These are phyloP conservation scores for Lophiostoma macrostomum DNA, from an alignment of 495 filamentous ascomycete species.

Conservation along the genomic window DNA sequence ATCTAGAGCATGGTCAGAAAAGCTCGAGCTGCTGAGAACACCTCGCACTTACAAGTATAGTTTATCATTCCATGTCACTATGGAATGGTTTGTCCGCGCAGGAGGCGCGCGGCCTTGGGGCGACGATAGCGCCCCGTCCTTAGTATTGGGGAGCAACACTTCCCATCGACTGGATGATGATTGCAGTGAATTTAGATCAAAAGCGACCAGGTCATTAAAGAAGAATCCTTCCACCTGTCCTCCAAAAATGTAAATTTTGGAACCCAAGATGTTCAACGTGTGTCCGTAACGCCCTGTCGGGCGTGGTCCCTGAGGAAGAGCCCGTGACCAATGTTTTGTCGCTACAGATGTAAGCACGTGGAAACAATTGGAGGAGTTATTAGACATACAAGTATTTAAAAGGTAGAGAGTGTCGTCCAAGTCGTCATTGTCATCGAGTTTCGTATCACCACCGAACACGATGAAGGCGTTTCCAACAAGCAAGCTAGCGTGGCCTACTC, in stretches of 20 bases:
- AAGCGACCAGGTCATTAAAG: conserved; percentile 96
- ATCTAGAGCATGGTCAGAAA: conserved; percentile 51
- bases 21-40: no score
- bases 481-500: conserved; percentile 92
- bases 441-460: conserved; percentile 97
- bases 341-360: conserved; percentile 52
- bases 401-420: conserved; percentile 95
- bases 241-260: conserved; percentile 95
- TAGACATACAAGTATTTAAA: conserved; percentile 85
- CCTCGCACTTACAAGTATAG: conserved; percentile 89
- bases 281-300: conserved; percentile 94
- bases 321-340: conserved; percentile 95
- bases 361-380: neutral
- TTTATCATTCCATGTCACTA: conserved; percentile 89
- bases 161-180: conserved; percentile 90
- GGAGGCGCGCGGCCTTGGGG: conserved; percentile 54
- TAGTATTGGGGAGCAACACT: conserved; percentile 72
- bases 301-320: conserved; percentile 75
- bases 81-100: conserved; percentile 89
- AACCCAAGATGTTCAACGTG: conserved; percentile 91
- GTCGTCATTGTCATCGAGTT: conserved; percentile 85
- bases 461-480: conserved; percentile 98
- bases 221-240: conserved; percentile 97
- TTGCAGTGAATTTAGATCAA: conserved; percentile 92
- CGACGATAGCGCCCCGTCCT: conserved; percentile 58